Evolutionary conservation across 2,329 filamentous ascomycete species (phyloP), one percentile per base, ranked within the genome.

Genomic region (Hortaea sp.): DNA sequence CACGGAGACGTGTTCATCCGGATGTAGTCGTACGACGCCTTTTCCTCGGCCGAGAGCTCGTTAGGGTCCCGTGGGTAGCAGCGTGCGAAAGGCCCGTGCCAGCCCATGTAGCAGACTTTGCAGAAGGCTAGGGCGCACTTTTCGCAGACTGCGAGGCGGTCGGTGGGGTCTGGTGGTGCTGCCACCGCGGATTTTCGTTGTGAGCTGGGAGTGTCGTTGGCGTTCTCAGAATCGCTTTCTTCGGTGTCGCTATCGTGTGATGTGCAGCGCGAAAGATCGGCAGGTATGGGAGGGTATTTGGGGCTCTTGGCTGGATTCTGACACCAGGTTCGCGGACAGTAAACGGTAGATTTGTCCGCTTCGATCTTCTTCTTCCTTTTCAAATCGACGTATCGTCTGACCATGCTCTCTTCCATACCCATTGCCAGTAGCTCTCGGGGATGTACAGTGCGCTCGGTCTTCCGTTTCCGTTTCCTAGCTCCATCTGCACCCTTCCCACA

Each of bases 361-460:
- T 97, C 92, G 2, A 97, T 78, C 63, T 88, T 85, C 53, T 85
- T 86, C 69, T 97, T 97, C 60, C 94, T 86, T 68, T 92, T 95
- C 50, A 97, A 75, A 34, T 81, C 81, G 4, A 94, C 85, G 63
- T 94, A 98, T 46, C 92, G 83, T 59, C 86, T 82, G 2, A 95
- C 88, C 31, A 75, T 76, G 11, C 85, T 79, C 48, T 83, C 76
- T 6, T 65, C 54, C 10, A 75, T 54, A 2, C 70, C 70, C 48
- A 75, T 74, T 27, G 68, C 65, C 42, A 75, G 70, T 38, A 97
- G 76, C 66, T 97, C 89, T 58, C 84, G 86, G 0, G 90, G 88
- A 53, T 79, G 88, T 53, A 95, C 70, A 7, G 81, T 77, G 1
- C 77, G 77, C 57, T 84, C 84, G 20, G 72, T 70, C 62, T 83